Evolutionary conservation across 1,139 yeast genomes (phyloP).

Genomic region (Pneumocystis oryctolagi): DNA sequence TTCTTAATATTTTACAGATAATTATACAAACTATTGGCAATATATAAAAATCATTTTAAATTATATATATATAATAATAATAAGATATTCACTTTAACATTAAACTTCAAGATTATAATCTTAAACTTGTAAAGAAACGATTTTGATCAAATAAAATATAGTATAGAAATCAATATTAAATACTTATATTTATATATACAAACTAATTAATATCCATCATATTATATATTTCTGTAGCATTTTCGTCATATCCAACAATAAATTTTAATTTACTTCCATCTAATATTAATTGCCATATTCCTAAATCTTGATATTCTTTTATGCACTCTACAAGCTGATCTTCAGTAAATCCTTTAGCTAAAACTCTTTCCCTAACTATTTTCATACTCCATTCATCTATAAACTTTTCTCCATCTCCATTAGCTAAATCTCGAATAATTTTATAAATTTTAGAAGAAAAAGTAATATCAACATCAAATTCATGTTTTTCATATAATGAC

Average conservation of each 20-base stretch:
- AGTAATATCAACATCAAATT: slow-evolving; percentile 30
- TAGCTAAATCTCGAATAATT: slow-evolving; percentile 40
- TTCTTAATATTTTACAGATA: no score
- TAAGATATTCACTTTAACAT: no score
- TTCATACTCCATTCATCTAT: slow-evolving; percentile 38
- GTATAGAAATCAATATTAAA: no score
- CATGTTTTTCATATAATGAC: slow-evolving; percentile 46
- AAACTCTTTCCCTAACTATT: slow-evolving; percentile 49
- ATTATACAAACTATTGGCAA: no score
- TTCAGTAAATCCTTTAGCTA: slow-evolving; percentile 73
- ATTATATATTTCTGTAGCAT: background rate
- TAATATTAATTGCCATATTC: slow-evolving; percentile 64
- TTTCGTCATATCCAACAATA: slow-evolving; percentile 13
- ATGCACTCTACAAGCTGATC: slow-evolving; percentile 65
- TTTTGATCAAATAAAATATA: no score
- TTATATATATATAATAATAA: no score
- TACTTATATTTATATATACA: background rate
- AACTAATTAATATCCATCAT: background rate
- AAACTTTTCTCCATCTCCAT: slow-evolving; percentile 31
- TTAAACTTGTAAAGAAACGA: no score
- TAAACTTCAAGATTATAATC: no score
- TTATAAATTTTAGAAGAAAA: slow-evolving; percentile 46
- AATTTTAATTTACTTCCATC: slow-evolving; percentile 15
- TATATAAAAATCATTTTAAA: no score
- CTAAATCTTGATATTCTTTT: slow-evolving; percentile 53